These are phyloP conservation scores for Linaria vulgaris DNA, from an alignment of 257 asterid species.

Conservation along the genomic window DNA sequence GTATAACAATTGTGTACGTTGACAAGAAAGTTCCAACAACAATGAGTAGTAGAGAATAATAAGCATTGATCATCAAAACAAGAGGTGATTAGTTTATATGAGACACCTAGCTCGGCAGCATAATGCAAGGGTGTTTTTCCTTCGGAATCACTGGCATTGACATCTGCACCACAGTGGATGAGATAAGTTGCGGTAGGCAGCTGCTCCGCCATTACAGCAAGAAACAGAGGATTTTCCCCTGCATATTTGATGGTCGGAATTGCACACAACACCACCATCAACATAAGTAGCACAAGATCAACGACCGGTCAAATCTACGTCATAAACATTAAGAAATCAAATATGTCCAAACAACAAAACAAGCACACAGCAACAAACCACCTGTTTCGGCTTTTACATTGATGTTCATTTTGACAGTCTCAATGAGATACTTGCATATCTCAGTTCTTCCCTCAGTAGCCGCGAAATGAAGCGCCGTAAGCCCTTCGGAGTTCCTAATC, in stretches of 20 bases:
- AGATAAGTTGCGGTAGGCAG: slow-evolving; percentile 18
- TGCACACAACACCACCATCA: slow-evolving; percentile 3
- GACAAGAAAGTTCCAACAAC: not conserved
- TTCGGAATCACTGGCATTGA: not conserved
- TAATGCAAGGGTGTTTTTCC: slow-evolving; percentile 23
- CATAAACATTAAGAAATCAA: too few species aligned
- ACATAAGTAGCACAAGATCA: not conserved
- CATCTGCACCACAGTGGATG: slow-evolving; percentile 26
- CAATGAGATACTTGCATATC: slow-evolving; percentile 25
- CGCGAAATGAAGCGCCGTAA: slow-evolving; percentile 29
- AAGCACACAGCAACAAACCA: not conserved
- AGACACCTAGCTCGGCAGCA: slow-evolving; percentile 25
- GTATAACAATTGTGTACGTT: not conserved
- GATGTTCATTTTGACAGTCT: slow-evolving; percentile 22
- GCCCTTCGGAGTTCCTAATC: not conserved
- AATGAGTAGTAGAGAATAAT: too few species aligned
- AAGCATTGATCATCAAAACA: not conserved
- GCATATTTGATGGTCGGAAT: not conserved
- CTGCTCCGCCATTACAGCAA: slow-evolving; percentile 12
- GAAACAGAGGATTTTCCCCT: slow-evolving; percentile 31
- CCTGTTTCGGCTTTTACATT: slow-evolving; percentile 12
- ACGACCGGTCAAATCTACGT: too few species aligned
- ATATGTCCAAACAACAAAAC: not conserved
- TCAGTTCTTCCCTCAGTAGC: slow-evolving; percentile 20
- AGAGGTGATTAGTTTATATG: not conserved